Evolutionary conservation across 192 early-diverging fungal genomes (phyloP).

Genomic region (Powellomyces hirtus): DNA sequence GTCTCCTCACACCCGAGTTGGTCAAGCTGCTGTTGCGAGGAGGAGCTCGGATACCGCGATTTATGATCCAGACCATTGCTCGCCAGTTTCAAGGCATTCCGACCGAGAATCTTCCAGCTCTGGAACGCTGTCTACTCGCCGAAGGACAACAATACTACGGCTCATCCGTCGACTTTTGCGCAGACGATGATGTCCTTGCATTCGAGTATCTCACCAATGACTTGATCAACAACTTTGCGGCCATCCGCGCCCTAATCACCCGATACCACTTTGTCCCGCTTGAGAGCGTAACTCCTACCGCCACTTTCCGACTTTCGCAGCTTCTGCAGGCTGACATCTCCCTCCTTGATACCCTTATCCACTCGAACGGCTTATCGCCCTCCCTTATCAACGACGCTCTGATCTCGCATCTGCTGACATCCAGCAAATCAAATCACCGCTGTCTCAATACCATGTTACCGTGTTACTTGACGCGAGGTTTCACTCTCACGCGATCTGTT

Average conservation of each 20-base stretch:
- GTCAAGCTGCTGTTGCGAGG: conserved; percentile 15
- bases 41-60: conserved; percentile 12
- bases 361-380: conserved; percentile 14
- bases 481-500: conserved; percentile 6
- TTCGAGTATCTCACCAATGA: conserved; percentile 18
- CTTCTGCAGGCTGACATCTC: conserved; percentile 14
- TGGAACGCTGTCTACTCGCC: not conserved
- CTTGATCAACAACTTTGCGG: not conserved
- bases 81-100: not conserved
- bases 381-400: conserved; percentile 18
- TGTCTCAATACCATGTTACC: not conserved
- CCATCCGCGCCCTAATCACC: conserved; percentile 16
- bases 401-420: conserved; percentile 4
- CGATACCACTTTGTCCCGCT: conserved; percentile 23
- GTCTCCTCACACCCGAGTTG: conserved; percentile 8
- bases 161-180: not conserved
- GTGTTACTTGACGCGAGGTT: conserved; percentile 11
- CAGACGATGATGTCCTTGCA: conserved; percentile 3
- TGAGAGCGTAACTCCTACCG: conserved; percentile 1
- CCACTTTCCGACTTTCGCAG: conserved; percentile 25
- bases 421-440: not conserved
- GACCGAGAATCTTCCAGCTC: not conserved
- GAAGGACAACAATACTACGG: not conserved
- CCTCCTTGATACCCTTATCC: conserved; percentile 13
- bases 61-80: conserved; percentile 5